A percentile compares a stretch with the other conserved stretches of the same genome.
Conservation (phyloP, 805 yeast genomes). For the Wickerhamiella dianesei region DNA sequence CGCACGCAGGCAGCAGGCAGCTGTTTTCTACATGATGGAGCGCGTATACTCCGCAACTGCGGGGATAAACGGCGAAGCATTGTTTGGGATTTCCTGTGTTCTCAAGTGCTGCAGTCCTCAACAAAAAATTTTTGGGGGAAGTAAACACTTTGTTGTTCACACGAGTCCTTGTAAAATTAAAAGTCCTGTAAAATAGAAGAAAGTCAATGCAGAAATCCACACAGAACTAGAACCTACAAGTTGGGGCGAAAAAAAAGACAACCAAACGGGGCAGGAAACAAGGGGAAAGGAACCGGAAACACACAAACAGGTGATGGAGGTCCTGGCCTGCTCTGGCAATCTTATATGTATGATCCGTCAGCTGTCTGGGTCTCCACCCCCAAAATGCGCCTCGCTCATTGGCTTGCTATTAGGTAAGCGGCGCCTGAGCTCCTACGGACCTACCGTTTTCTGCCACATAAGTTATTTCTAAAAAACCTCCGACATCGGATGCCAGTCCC, state of each 20-base stretch:
- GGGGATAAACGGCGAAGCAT: neutral
- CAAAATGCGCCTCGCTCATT: neutral
- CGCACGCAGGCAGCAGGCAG: constrained; percentile 4
- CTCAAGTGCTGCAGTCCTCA: too few species aligned
- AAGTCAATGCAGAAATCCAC: neutral
- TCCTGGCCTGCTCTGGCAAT: neutral
- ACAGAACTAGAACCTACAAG: neutral
- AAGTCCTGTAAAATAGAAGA: neutral
- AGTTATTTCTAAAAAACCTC: too few species aligned
- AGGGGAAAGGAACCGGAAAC: neutral
- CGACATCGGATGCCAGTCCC: neutral
- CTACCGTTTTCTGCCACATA: neutral
- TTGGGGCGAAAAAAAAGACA: neutral
- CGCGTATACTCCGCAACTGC: neutral
- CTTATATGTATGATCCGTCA: neutral
- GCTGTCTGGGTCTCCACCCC: neutral
- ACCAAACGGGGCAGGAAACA: neutral
- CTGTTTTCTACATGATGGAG: neutral
- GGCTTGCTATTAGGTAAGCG: neutral
- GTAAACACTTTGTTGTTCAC: neutral
- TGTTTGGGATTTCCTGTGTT: too few species aligned
- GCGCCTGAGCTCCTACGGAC: neutral
- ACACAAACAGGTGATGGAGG: neutral
- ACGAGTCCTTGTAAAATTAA: neutral
- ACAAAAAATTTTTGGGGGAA: too few species aligned